A percentile compares a stretch with the other conserved stretches of the same genome.
Evolutionary conservation across 2,329 filamentous ascomycete genomes (phyloP).

Genomic region (Myriosclerotinia duriaeana): DNA sequence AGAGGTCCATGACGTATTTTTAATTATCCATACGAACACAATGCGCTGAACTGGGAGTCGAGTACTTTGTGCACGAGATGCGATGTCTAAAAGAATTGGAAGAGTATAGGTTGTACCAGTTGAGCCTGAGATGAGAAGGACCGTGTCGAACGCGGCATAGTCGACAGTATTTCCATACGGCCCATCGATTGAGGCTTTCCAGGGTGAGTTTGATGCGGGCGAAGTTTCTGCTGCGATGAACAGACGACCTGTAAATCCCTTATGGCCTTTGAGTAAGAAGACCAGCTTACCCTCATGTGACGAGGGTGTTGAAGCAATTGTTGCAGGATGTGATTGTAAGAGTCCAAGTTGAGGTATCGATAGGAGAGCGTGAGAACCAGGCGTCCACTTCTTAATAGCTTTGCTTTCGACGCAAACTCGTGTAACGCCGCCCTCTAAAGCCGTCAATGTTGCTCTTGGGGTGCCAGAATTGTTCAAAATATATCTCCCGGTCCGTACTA

Average conservation of each 20-base stretch:
- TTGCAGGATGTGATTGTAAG: conserved; percentile 60
- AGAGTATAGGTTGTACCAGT: conserved; percentile 62
- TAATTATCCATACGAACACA: conserved; percentile 55
- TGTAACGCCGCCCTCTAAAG: conserved; percentile 42
- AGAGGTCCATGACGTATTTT: conserved; percentile 56
- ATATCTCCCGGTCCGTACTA: conserved; percentile 36
- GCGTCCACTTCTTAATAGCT: conserved; percentile 42
- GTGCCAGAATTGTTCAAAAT: conserved; percentile 40
- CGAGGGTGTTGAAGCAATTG: conserved; percentile 55
- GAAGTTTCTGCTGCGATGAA: conserved; percentile 45
- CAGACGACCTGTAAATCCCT: conserved; percentile 57
- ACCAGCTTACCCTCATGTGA: conserved; percentile 58
- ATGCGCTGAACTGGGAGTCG: conserved; percentile 49
- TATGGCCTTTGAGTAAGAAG: conserved; percentile 56
- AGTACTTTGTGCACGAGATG: conserved; percentile 27
- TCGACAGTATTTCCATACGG: conserved; percentile 54
- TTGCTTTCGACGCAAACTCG: conserved; percentile 42
- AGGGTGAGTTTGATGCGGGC: conserved; percentile 21
- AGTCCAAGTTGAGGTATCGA: conserved; percentile 57
- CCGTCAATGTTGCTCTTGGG: conserved; percentile 34
- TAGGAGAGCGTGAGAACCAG: conserved; percentile 60
- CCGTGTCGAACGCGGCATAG: conserved; percentile 59
- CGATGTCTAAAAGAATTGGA: conserved; percentile 49
- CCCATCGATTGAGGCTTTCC: conserved; percentile 51
- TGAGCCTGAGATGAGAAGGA: conserved; percentile 60